Percentiles rank a stretch among this genome's conserved stretches.
Conservation (phyloP, 1,284 basidiomycete species). For the Leccinum solheimii region DNA sequence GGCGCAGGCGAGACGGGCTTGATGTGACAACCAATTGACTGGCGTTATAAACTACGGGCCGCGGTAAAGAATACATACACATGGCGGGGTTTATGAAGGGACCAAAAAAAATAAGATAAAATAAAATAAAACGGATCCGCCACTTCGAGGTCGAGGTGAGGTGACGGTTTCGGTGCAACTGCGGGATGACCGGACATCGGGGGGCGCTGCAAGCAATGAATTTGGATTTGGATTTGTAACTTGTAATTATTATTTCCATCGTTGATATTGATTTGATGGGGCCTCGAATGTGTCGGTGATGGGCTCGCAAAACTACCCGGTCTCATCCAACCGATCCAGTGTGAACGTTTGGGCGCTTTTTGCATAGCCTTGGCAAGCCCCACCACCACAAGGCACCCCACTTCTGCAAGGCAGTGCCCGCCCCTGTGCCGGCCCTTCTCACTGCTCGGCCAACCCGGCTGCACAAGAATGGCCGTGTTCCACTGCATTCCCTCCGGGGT, state of each 20-base stretch:
- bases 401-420: slow-evolving; percentile 12
- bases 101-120: not conserved
- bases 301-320: slow-evolving; percentile 13
- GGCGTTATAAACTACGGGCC: slow-evolving; percentile 12
- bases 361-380: slow-evolving; percentile 17
- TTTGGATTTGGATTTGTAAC: not conserved
- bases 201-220: slow-evolving; percentile 17
- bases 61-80: not conserved
- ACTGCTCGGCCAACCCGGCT: slow-evolving; percentile 8
- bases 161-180: slow-evolving; percentile 10
- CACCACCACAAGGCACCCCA: slow-evolving; percentile 18
- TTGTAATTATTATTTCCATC: not conserved
- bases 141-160: slow-evolving; percentile 28
- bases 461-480: slow-evolving; percentile 17
- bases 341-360: slow-evolving; percentile 6
- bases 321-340: not conserved
- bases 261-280: slow-evolving; percentile 5
- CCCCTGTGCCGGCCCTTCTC: slow-evolving; percentile 13
- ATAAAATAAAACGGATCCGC: slow-evolving; percentile 10
- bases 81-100: not conserved
- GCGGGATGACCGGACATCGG: slow-evolving; percentile 21
- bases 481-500: slow-evolving; percentile 7
- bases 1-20: slow-evolving; percentile 9
- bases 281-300: slow-evolving; percentile 8
- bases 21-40: not conserved